Evolutionary conservation across 163 green algal species (phyloP), one percentile per base, ranked within the genome.

Genomic region (Chlorella variabilis): DNA sequence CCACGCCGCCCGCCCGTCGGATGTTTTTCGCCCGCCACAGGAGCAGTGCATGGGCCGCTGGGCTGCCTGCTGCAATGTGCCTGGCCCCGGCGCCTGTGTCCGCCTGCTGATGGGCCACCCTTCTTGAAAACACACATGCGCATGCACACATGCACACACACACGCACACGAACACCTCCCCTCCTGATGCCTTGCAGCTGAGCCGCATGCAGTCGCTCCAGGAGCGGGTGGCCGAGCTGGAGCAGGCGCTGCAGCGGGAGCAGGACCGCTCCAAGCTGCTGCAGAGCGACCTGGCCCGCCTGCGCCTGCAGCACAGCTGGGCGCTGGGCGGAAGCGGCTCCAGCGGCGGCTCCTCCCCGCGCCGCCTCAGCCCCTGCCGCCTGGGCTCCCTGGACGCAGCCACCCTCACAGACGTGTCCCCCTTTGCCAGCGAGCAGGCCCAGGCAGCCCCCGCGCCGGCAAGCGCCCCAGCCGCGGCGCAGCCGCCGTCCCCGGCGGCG

Each of bases 211-310:
- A 88, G 81, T 29, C 58, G 29, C 81, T 88, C 21, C 71, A 88
- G n/a, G 48, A 83, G 29, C 59, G 76, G 5, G 59, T 88, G 6
- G 56, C 63, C 13, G 80, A 83, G 45, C 36, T 73, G 11, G 62
- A 87, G 27, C n/a, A 71, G 39, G 61, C 76, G 23, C 51, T 88
- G 38, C 75, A 88, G n/a, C 59, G 78, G 68, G 81, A 88, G 45
- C 54, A 69, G n/a, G 70, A 87, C 39, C 67, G 84, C 38, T 48
- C 65, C 63, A 56, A 83, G 34, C 81, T 88, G 33, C 36, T 88
- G 25, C 41, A 82, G 39, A 33, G n/a, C 11, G 84, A 88, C 63
- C 61, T 88, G 33, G 21, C 25, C 7, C 71, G 84, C 48, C 75
- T 88, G 66, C 68, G 79, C 13, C 77, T 42, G 73, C 73, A 80